Conservation (phyloP, 495 filamentous ascomycete species). For the Penicillium steckii region DNA sequence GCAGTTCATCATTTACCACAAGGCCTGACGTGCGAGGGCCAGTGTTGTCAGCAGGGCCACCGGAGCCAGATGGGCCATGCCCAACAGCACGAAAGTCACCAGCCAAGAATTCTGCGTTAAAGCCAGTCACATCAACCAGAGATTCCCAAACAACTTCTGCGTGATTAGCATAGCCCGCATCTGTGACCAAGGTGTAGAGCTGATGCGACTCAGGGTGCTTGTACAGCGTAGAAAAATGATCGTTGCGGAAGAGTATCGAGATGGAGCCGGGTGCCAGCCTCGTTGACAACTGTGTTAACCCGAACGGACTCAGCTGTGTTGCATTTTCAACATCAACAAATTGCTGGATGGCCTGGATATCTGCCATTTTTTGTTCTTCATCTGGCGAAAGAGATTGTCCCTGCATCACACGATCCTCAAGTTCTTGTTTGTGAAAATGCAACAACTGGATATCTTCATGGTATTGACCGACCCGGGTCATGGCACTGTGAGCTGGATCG, state of each 20-base stretch:
- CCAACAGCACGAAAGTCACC: slow-evolving; percentile 90
- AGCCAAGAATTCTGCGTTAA: slow-evolving; percentile 76
- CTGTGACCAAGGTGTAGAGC: slow-evolving; percentile 82
- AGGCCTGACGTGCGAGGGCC: slow-evolving; percentile 33
- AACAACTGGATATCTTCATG: slow-evolving; percentile 91
- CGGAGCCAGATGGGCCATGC: slow-evolving; percentile 32
- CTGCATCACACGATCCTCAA: slow-evolving; percentile 72
- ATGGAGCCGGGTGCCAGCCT: slow-evolving; percentile 68
- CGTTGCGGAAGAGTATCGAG: slow-evolving; percentile 91
- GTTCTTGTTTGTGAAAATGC: slow-evolving; percentile 80
- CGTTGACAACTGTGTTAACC: slow-evolving; percentile 67
- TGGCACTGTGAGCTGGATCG: slow-evolving; percentile 61
- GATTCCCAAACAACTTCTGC: slow-evolving; percentile 97
- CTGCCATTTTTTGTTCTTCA: slow-evolving; percentile 74
- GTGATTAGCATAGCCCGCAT: slow-evolving; percentile 83
- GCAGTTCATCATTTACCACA: background rate
- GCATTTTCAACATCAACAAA: slow-evolving; percentile 71
- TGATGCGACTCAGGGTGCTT: slow-evolving; percentile 68
- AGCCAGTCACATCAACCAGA: slow-evolving; percentile 83
- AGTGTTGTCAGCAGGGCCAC: slow-evolving; percentile 24
- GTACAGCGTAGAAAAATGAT: slow-evolving; percentile 93
- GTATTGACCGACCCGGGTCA: slow-evolving; percentile 68
- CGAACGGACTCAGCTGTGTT: slow-evolving; percentile 83
- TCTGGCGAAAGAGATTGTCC: slow-evolving; percentile 47
- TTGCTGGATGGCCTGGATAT: slow-evolving; percentile 76